Evolutionary conservation across 768 basidiomycete genomes (phyloP).

Genomic region (Mycena vitilis): DNA sequence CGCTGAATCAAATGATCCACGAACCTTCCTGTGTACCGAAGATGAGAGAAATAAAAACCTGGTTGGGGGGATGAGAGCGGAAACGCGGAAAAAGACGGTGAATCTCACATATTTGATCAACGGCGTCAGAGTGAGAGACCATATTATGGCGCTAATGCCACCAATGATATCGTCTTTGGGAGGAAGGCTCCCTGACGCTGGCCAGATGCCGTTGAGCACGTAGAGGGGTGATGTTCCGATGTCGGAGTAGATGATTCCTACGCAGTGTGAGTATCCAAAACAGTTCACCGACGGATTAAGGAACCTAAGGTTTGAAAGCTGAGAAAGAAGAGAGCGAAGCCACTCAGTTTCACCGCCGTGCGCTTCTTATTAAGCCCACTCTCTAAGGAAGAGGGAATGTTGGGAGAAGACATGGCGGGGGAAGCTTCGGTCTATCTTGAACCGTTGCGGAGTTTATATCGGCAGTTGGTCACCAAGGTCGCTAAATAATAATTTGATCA

Average conservation of each 20-base stretch:
- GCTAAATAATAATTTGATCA: neutral
- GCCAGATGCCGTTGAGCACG: slow-evolving; percentile 74
- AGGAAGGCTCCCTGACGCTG: slow-evolving; percentile 58
- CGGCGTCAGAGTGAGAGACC: slow-evolving; percentile 71
- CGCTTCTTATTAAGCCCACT: slow-evolving; percentile 45
- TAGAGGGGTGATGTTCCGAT: slow-evolving; percentile 74
- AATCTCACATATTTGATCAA: slow-evolving; percentile 70
- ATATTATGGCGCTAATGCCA: slow-evolving; percentile 70
- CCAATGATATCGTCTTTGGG: slow-evolving; percentile 72
- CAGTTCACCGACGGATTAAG: neutral
- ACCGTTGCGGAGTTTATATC: neutral
- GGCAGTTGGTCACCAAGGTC: neutral
- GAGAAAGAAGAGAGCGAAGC: slow-evolving; percentile 45
- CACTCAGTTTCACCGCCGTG: slow-evolving; percentile 45
- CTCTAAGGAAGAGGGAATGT: slow-evolving; percentile 36
- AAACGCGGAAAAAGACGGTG: neutral
- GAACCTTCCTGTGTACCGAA: slow-evolving; percentile 66
- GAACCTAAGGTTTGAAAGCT: slow-evolving; percentile 51
- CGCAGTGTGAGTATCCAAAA: neutral
- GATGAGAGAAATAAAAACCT: slow-evolving; percentile 61
- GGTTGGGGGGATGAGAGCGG: slow-evolving; percentile 59
- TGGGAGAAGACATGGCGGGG: slow-evolving; percentile 36
- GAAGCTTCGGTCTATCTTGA: slow-evolving; percentile 8
- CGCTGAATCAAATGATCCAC: slow-evolving; percentile 7
- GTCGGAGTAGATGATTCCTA: slow-evolving; percentile 62